Percentiles rank a stretch among this genome's conserved stretches.
Evolutionary conservation across 2,329 filamentous ascomycete species (phyloP).

Genomic region (Ceratocystis papillata): DNA sequence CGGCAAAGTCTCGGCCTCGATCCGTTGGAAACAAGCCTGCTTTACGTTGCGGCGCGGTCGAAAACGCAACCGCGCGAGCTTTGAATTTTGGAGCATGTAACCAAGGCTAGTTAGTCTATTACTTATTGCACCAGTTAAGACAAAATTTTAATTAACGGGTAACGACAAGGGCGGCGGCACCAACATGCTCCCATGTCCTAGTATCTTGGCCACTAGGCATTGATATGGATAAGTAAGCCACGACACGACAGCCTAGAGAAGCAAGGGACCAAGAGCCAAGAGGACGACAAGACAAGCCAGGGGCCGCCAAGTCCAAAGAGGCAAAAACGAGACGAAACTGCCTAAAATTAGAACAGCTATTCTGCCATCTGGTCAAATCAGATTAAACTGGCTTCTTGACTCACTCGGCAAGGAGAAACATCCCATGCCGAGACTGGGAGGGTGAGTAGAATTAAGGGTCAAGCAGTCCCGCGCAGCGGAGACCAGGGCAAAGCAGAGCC

Average conservation of each 20-base stretch:
- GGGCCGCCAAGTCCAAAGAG: not conserved
- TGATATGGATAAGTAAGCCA: not conserved
- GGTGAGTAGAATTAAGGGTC: not conserved
- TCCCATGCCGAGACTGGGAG: no score
- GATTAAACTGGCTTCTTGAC: not conserved
- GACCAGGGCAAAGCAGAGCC: no score
- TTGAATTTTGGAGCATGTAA: no score
- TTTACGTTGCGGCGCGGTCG: not conserved
- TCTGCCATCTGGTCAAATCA: not conserved
- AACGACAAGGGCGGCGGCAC: no score
- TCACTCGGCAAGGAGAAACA: not conserved
- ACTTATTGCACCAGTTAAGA: not conserved
- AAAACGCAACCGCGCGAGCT: not conserved
- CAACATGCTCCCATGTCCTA: not conserved
- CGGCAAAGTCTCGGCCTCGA: not conserved
- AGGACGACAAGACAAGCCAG: not conserved
- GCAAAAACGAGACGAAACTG: not conserved
- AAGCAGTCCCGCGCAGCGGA: no score
- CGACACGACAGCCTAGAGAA: not conserved
- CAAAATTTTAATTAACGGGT: no score
- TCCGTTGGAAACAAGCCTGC: not conserved
- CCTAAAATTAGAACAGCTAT: slow-evolving; percentile 1
- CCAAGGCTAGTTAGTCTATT: no score
- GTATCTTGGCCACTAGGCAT: not conserved
- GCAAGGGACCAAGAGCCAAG: not conserved